These are phyloP conservation scores for Aegilops longissima DNA, from an alignment of 176 grass and related monocot species.

Conservation along the genomic window DNA sequence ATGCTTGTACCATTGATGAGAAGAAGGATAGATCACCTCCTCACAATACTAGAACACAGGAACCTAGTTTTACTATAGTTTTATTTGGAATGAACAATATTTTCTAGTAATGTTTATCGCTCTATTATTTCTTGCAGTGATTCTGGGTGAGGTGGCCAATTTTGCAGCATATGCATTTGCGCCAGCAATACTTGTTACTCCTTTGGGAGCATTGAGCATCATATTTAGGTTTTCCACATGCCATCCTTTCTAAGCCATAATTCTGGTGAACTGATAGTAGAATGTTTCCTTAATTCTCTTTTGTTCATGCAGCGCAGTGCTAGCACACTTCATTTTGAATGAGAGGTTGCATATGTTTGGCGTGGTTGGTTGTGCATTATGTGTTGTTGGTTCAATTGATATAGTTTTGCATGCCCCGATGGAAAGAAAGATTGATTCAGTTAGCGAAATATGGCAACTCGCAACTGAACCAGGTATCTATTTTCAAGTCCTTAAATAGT, in stretches of 20 bases:
- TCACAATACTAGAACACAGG: not conserved
- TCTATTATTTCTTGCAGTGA: conserved; percentile 49
- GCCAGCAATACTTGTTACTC: conserved; percentile 84
- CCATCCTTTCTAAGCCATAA: not conserved
- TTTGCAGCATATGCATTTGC: conserved; percentile 91
- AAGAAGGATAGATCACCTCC: not conserved
- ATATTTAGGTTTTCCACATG: conserved; percentile 71
- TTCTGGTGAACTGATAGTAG: not conserved
- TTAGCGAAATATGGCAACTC: conserved; percentile 91
- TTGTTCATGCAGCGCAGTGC: conserved; percentile 80
- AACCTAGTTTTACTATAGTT: not conserved
- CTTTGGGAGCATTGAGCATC: conserved; percentile 84
- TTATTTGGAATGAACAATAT: not conserved
- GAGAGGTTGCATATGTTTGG: conserved; percentile 94
- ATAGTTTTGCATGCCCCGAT: conserved; percentile 89
- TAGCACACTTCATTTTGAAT: conserved; percentile 79
- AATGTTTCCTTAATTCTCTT: conserved; percentile 32
- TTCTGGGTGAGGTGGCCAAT: conserved; percentile 77
- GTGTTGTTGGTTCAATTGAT: conserved; percentile 74
- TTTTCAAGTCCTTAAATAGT: not conserved
- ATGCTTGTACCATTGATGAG: not conserved
- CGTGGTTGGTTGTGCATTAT: conserved; percentile 75
- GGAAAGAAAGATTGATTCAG: conserved; percentile 80
- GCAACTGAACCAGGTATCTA: conserved; percentile 76
- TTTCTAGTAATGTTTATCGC: not conserved